Base-by-base conservation (phyloP, 805 yeast genomes). In the Blastobotrys chiropterorum region DNA sequence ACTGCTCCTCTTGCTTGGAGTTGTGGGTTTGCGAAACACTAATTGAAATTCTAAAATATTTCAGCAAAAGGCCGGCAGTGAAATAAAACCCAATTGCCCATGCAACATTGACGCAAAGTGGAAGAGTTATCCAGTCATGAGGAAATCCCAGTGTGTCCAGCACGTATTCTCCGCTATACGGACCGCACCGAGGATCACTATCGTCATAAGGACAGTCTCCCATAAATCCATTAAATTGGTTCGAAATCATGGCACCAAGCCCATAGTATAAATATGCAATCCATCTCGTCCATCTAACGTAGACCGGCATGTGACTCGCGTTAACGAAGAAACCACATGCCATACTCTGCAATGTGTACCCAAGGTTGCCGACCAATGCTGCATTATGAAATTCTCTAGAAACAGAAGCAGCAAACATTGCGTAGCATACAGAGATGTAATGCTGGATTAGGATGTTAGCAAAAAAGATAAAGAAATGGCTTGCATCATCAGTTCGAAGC, bases 231-330 rank as follows among this genome's bases (percentile, higher is more conserved):
- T 85, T 72, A 62, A 79, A 88, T 58, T 86, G 83, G 61, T 82
- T 85, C 0, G 90, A 75, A 41, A 77, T 60, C 52, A 83, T 61
- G 1, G 82, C 82, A 2, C 94, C 94, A 66, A 85, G 85, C 0
- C 82, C 83, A 62, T 85, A 88, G 87, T 90, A 89, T 49, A 84
- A 74, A 62, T 79, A 85, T 0, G 92, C 83, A 52, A 83, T 70
- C 66, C 85, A 88, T 62, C 84, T 86, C 3, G 83, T 76, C 96
- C 96, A 88, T 38, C 88, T 73, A 6, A 88, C 95, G 61, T 89
- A 89, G 1, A 86, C 95, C 0, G 95, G 95, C 81, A 87, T 76
- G 0, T 79, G 74, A 5, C 73, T 71, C 0, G 90, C 80, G 64
- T 87, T 86, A 19, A 83, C 85, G 62, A 85, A 87, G 67, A 80